Conservation (phyloP, 148 eudicot species). For the Simmondsia chinensis region DNA sequence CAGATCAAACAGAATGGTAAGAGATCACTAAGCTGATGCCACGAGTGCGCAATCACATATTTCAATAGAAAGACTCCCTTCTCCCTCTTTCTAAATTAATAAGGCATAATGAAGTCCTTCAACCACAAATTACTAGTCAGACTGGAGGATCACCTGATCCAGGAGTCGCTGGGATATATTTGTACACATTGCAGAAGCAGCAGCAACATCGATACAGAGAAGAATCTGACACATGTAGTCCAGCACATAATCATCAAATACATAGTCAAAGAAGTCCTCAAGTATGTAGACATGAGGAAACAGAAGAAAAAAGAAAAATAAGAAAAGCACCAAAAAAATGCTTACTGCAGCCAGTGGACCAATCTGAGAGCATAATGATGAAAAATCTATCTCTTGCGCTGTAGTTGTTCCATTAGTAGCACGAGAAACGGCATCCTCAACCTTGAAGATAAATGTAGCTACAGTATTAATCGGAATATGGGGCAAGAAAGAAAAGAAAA, state of each 20-base stretch:
- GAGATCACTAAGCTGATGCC: too few relatives aligned
- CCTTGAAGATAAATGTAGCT: too few relatives aligned
- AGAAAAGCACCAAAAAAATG: not conserved
- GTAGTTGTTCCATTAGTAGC: constrained; percentile 67
- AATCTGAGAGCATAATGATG: constrained; percentile 67
- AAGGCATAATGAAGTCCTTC: too few relatives aligned
- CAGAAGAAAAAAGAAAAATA: not conserved
- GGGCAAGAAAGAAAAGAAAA: too few relatives aligned
- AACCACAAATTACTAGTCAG: constrained; percentile 5
- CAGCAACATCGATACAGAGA: constrained; percentile 89
- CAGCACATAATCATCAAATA: constrained; percentile 1
- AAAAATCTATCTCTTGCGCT: constrained; percentile 76
- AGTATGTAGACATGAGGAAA: constrained; percentile 1
- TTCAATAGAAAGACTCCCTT: too few relatives aligned
- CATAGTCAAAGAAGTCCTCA: not conserved
- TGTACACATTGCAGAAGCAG: constrained; percentile 65
- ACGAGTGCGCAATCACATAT: too few relatives aligned
- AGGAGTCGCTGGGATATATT: constrained; percentile 63
- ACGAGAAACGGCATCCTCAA: constrained; percentile 83
- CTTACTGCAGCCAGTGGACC: constrained; percentile 88
- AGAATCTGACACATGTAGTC: constrained; percentile 62
- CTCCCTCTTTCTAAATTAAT: too few relatives aligned
- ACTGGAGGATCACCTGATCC: constrained; percentile 53
- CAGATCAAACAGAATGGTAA: too few relatives aligned
- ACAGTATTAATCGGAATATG: too few relatives aligned